Base-by-base conservation (phyloP, 2,329 filamentous ascomycete genomes). In the Claviceps arundinis region DNA sequence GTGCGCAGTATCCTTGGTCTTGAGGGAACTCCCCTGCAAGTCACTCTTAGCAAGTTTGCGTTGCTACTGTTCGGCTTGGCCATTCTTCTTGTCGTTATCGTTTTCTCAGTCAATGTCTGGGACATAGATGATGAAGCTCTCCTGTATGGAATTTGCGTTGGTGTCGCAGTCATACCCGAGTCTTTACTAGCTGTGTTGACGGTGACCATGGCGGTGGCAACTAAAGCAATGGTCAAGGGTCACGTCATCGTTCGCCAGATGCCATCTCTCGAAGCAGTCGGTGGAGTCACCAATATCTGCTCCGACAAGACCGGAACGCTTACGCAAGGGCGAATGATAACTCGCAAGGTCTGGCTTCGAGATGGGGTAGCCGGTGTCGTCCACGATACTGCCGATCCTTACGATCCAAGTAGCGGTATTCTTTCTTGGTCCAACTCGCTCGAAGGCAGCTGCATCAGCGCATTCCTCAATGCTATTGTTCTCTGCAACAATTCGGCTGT, bases 21-120 rank as follows among this genome's bases (percentile, higher is more conserved):
- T 2, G 76, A 86, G 51, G 89, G 89, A 48, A 95, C 89, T 1
- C 89, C 89, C 0, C 73, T 95, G 46, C 88, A 94, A 69, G 83
- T 85, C 58, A 91, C 87, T 62, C 75, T 95, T 50, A 88, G 85
- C 70, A 89, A 90, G 67, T 84, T 95, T 61, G 89, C 89, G 30
- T 81, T 93, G 44, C 64, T 88, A 3, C 78, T 95, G 2, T 94
- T 95, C 62, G 81, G 75, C 47, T 77, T 89, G 49, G 89, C 80
- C 44, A 70, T 82, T 51, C 59, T 82, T 2, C 71, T 83, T 37
- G 78, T 76, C 48, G 63, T 83, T 54, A 76, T 83, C 50, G 81
- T 84, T 58, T 84, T 84, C 62, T 76, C 73, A 5, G 78, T 73
- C 55, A 79, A 74, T 62, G 68, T 68, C 53, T 83, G 75, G 66